phyloP scores from a whole-genome alignment of 2,329 filamentous ascomycete species.

The Nothophoma quercina region DNA sequence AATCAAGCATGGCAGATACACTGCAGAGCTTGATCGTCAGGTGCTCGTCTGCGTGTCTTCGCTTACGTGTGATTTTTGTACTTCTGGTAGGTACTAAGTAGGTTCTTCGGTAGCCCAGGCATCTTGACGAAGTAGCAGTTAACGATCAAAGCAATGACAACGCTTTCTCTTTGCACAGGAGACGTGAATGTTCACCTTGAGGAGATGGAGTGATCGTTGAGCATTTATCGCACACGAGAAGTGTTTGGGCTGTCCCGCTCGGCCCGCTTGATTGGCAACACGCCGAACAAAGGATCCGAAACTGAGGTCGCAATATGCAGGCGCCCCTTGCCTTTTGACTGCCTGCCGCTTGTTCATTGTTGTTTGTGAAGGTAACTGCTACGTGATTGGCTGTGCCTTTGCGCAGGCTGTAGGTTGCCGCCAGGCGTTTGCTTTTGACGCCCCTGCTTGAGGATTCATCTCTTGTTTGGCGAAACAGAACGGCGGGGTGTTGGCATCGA shows the following conservation, averaged over 20 bases:
- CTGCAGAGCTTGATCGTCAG: too few relatives aligned
- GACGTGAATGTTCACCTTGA: too few relatives aligned
- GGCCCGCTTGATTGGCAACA: too few relatives aligned
- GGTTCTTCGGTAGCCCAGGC: constrained; percentile 3
- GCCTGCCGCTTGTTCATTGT: not conserved
- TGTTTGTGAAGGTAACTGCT: not conserved
- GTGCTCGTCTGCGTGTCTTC: not conserved
- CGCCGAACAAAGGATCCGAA: not conserved
- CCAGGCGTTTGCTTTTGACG: not conserved
- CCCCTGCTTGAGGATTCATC: not conserved
- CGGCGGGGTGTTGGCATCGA: not conserved
- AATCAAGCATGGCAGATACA: too few relatives aligned
- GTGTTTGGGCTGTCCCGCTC: not conserved
- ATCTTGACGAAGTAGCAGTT: too few relatives aligned
- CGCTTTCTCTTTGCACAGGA: too few relatives aligned
- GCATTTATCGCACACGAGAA: not conserved
- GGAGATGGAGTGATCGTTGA: too few relatives aligned
- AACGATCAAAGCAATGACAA: too few relatives aligned
- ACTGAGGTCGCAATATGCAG: not conserved
- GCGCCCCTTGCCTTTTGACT: not conserved
- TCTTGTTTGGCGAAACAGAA: too few relatives aligned
- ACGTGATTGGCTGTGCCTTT: not conserved
- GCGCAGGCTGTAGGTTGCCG: not conserved
- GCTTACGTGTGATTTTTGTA: constrained; percentile 19
- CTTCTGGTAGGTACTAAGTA: constrained; percentile 13